Percentiles rank a stretch among this genome's conserved stretches.
phyloP scores from a whole-genome alignment of 768 basidiomycete species.

The Tricholoma sp. region DNA sequence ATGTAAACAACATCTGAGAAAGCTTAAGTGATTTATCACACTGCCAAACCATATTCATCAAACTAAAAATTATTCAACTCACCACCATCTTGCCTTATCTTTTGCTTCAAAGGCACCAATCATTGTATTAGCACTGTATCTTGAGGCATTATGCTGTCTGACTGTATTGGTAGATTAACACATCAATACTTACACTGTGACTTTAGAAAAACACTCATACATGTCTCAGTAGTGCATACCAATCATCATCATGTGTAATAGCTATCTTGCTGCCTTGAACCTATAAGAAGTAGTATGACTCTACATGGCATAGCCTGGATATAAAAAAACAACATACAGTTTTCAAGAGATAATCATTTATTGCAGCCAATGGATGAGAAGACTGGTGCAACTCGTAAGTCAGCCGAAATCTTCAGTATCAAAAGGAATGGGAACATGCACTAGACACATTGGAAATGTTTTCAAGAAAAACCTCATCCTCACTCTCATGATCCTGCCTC shows the following conservation, averaged over 20 bases:
- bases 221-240: conserved; percentile 8
- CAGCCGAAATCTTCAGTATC: background rate
- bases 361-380: conserved; percentile 12
- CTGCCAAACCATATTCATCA: too few species aligned
- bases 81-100: background rate
- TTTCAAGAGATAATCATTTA: conserved; percentile 11
- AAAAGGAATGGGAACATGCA: background rate
- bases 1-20: too few species aligned
- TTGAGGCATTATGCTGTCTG: background rate
- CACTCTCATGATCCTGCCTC: background rate
- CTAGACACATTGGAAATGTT: background rate
- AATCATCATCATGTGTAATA: conserved; percentile 16
- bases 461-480: background rate
- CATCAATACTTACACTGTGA: background rate
- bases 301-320: background rate
- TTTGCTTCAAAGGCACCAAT: background rate
- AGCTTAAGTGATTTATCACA: too few species aligned
- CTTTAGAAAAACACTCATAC: background rate
- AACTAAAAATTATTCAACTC: background rate
- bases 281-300: background rate
- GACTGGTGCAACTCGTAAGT: background rate
- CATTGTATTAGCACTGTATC: background rate
- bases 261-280: conserved; percentile 4
- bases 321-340: conserved; percentile 1
- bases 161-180: background rate